Conservation (phyloP, 805 yeast genomes). For the Maudiozyma turicensis region DNA sequence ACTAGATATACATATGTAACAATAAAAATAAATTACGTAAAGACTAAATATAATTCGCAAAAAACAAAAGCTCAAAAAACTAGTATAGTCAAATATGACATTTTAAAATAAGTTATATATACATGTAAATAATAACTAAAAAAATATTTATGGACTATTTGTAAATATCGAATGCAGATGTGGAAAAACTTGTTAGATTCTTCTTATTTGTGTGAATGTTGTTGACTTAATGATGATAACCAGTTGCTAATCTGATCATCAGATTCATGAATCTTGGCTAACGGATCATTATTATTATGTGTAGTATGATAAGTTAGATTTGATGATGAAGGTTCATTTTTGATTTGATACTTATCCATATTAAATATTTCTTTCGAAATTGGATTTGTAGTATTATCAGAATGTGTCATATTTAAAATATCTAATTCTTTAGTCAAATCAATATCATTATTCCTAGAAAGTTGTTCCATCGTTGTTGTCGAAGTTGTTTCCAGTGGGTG, state of each 20-base stretch:
- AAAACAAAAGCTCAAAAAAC: neutral
- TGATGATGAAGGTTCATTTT: neutral
- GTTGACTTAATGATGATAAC: neutral
- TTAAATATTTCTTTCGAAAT: neutral
- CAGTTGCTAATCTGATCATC: neutral
- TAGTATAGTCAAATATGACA: neutral
- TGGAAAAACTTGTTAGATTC: neutral
- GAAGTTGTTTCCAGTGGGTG: too few species aligned
- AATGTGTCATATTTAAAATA: neutral
- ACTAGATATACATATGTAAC: neutral
- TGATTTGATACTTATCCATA: neutral
- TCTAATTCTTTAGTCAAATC: neutral
- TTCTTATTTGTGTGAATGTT: neutral
- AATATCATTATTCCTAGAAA: neutral
- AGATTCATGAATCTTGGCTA: neutral
- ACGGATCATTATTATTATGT: neutral
- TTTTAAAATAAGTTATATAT: too few species aligned
- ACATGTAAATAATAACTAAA: too few species aligned
- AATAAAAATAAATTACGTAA: too few species aligned
- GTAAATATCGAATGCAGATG: neutral
- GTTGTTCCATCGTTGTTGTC: too few species aligned
- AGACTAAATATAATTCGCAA: neutral
- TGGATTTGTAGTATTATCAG: neutral
- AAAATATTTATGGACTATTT: neutral
- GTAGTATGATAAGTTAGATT: neutral